phyloP scores from a whole-genome alignment of 768 basidiomycete genomes.

The Pseudohyphozyma bogoriensis region DNA sequence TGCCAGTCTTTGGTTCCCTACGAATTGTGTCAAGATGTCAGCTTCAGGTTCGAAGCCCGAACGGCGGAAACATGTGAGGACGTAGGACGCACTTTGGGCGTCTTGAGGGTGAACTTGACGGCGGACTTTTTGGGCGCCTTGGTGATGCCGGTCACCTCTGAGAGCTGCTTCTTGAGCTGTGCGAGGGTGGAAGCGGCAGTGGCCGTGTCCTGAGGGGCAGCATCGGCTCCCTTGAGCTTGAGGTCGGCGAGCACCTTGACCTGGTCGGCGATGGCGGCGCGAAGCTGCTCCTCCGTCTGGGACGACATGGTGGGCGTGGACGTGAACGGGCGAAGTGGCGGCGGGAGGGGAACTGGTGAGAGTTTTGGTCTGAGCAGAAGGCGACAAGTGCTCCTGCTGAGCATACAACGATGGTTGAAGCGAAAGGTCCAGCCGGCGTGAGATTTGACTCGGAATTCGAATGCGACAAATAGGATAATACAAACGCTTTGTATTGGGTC shows the following conservation, averaged over 20 bases:
- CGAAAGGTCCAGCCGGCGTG: background rate
- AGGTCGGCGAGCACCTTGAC: constrained; percentile 16
- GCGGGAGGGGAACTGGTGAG: too few relatives aligned
- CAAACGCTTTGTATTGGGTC: background rate
- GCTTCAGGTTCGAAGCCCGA: constrained; percentile 1
- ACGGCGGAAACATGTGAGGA: constrained; percentile 19
- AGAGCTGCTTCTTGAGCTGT: background rate
- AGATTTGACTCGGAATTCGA: background rate
- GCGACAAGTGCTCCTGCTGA: too few relatives aligned
- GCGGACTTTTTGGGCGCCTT: constrained; percentile 27
- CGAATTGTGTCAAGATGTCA: background rate
- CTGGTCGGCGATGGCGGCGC: constrained; percentile 18
- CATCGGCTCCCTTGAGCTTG: constrained; percentile 28
- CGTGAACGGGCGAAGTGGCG: background rate
- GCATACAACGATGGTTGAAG: too few relatives aligned
- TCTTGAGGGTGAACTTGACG: constrained; percentile 64
- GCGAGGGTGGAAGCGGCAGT: background rate
- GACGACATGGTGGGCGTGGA: constrained; percentile 10
- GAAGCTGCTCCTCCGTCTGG: constrained; percentile 12
- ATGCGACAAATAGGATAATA: background rate
- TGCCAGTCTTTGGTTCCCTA: constrained; percentile 93
- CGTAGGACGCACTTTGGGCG: constrained; percentile 63
- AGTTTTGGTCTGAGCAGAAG: too few relatives aligned
- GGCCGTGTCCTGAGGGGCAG: background rate
- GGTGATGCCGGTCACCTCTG: background rate